phyloP scores from a whole-genome alignment of 2,329 filamentous ascomycete species.

The Fusarium globosum region DNA sequence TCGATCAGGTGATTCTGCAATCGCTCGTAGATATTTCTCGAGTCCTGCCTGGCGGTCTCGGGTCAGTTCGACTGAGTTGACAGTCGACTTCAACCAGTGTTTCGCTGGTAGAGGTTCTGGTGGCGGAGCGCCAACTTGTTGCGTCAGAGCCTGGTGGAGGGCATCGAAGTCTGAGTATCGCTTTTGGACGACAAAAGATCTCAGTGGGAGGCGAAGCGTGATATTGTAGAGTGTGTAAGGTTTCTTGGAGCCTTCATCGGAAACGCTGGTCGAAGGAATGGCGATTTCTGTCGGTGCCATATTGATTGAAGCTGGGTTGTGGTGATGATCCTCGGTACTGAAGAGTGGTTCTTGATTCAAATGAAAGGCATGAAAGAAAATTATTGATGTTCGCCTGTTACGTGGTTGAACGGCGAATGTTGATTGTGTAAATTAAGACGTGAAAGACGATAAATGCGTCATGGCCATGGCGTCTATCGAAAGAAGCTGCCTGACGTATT shows the following conservation, averaged over 20 bases:
- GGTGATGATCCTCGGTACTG: not conserved
- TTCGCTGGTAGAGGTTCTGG: constrained; percentile 77
- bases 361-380: not conserved
- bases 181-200: constrained; percentile 80
- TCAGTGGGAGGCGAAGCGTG: constrained; percentile 78
- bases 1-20: constrained; percentile 78
- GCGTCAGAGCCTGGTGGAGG: constrained; percentile 72
- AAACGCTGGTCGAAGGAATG: constrained; percentile 72
- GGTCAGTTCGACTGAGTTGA: constrained; percentile 75
- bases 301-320: constrained; percentile 37
- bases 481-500: constrained; percentile 30
- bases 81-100: constrained; percentile 80
- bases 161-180: constrained; percentile 83
- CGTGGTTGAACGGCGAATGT: not conserved
- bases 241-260: constrained; percentile 64
- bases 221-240: constrained; percentile 84
- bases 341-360: not conserved
- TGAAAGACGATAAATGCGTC: constrained; percentile 33
- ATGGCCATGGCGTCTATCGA: constrained; percentile 23
- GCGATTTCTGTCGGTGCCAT: constrained; percentile 76
- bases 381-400: not conserved
- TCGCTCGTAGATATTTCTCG: constrained; percentile 77
- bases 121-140: constrained; percentile 70
- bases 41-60: constrained; percentile 75
- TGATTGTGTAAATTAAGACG: constrained; percentile 13